Base-by-base conservation (phyloP, 2,329 filamentous ascomycete genomes). In the Pseudogymnoascus sp. region DNA sequence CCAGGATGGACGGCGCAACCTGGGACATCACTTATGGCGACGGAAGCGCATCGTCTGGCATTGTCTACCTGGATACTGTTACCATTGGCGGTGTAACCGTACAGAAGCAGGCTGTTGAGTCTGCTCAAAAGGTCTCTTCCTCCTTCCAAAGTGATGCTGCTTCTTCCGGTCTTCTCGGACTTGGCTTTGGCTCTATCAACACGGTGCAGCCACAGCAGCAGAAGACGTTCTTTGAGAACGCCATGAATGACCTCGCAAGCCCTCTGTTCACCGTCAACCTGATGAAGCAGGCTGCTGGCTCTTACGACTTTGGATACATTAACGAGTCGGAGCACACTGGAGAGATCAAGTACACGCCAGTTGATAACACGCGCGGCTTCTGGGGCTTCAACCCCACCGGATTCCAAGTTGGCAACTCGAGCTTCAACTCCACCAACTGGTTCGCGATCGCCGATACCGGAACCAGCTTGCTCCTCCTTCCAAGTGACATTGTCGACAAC, bases 111-210 rank as follows among this genome's bases (percentile, higher is more conserved):
- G 62, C 61, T n/a, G 64, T 69, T 36, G 66, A 69, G 44, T 57
- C 65, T 8, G 67, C 68, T 7, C 61, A 60, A 17, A 57, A 57
- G 9, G 67, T 65, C 10, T 67, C 64, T 17, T 39, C 37, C 6
- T 58, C 59, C 1, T 72, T 73, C 64, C 64, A 67, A 13, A 36
- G 44, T 17, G 70, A 71, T 59, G 59, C 67, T 37, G 63, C 65
- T 6, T 57, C 64, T 17, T 82, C 85, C 65, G 84, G 84, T 40
- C 77, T 87, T 9, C 76, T 87, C n/a, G 84, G 84, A n/a, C 76
- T 87, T 33, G 84, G 77, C 2, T 65, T 63, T 36, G 60, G 50
- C n/a, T 62, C 26, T n/a, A 35, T 64, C 47, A 66, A 67, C 47
- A 61, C 59, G 5, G 62, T 64, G 5, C 26, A 21, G 1, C 65